phyloP scores from a whole-genome alignment of 192 early-diverging fungal genomes.

The Coemansia sp. region DNA sequence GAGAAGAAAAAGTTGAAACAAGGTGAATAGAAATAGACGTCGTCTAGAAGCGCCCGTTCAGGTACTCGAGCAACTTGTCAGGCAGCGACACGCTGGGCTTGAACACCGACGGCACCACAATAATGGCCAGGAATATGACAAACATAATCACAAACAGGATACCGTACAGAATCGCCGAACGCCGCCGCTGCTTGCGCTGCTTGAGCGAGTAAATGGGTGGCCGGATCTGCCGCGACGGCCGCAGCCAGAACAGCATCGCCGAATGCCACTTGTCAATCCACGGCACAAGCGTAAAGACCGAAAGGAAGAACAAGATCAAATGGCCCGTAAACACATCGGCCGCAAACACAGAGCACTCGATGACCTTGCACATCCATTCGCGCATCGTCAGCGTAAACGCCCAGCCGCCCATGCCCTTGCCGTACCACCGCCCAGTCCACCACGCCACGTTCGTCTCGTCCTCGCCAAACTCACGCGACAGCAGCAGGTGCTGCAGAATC shows the following conservation, averaged over 20 bases:
- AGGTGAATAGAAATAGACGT: neutral
- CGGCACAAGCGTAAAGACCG: constrained; percentile 69
- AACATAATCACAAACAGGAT: constrained; percentile 65
- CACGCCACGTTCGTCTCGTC: constrained; percentile 81
- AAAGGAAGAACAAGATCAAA: constrained; percentile 72
- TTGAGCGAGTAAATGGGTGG: constrained; percentile 72
- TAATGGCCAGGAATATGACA: constrained; percentile 63
- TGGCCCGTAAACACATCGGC: constrained; percentile 78
- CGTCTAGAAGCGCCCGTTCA: constrained; percentile 51
- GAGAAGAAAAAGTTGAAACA: neutral
- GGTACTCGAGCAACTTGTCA: constrained; percentile 33
- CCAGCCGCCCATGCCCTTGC: constrained; percentile 67
- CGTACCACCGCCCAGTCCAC: constrained; percentile 86
- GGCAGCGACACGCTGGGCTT: constrained; percentile 39
- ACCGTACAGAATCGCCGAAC: constrained; percentile 68
- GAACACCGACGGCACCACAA: constrained; percentile 62
- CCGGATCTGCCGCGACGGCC: constrained; percentile 76
- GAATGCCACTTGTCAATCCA: constrained; percentile 74
- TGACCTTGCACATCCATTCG: constrained; percentile 79
- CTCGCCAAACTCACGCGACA: constrained; percentile 81
- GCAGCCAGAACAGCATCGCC: constrained; percentile 80
- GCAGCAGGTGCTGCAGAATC: constrained; percentile 63
- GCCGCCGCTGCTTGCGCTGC: constrained; percentile 60
- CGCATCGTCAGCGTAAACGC: constrained; percentile 73
- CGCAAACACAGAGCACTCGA: constrained; percentile 80